Conservation (phyloP, 768 basidiomycete genomes). For the Cystofilobasidium ferigula region DNA sequence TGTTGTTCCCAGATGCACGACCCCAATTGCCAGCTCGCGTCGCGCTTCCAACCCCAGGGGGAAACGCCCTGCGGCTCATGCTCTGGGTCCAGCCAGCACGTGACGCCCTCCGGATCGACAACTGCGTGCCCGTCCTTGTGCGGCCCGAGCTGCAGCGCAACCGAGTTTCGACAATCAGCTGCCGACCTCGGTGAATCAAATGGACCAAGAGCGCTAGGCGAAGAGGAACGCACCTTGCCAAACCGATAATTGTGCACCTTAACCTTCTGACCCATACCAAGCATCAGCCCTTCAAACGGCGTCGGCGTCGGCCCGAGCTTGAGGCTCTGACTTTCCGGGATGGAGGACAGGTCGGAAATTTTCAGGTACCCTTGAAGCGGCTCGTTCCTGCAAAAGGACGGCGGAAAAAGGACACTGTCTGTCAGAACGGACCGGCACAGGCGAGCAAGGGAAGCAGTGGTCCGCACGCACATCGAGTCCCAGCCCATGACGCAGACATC, state of each 20-base stretch:
- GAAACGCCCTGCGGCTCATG: slow-evolving; percentile 30
- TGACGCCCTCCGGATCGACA: slow-evolving; percentile 65
- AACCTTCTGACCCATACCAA: slow-evolving; percentile 77
- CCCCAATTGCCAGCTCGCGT: slow-evolving; percentile 33
- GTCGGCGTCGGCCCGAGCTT: slow-evolving; percentile 72
- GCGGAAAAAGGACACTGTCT: background rate
- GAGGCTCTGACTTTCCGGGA: slow-evolving; percentile 54
- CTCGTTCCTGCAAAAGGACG: slow-evolving; percentile 50
- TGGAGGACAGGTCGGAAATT: slow-evolving; percentile 55
- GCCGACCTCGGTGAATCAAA: background rate
- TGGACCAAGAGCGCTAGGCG: background rate
- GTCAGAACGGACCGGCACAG: too few relatives aligned
- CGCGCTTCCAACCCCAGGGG: slow-evolving; percentile 27
- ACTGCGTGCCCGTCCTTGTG: slow-evolving; percentile 58
- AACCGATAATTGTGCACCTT: slow-evolving; percentile 71
- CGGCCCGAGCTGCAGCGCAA: slow-evolving; percentile 49
- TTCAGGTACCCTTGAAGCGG: slow-evolving; percentile 71
- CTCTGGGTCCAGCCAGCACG: slow-evolving; percentile 25
- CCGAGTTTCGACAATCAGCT: background rate
- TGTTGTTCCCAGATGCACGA: slow-evolving; percentile 38
- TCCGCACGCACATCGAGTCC: slow-evolving; percentile 56
- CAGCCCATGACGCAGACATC: slow-evolving; percentile 88
- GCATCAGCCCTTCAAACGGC: slow-evolving; percentile 64
- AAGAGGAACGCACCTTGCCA: slow-evolving; percentile 43
- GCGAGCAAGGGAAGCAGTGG: background rate